Percentiles rank a stretch among this genome's conserved stretches.
Evolutionary conservation across 768 basidiomycete genomes (phyloP).

Genomic region (Galerina marginata): DNA sequence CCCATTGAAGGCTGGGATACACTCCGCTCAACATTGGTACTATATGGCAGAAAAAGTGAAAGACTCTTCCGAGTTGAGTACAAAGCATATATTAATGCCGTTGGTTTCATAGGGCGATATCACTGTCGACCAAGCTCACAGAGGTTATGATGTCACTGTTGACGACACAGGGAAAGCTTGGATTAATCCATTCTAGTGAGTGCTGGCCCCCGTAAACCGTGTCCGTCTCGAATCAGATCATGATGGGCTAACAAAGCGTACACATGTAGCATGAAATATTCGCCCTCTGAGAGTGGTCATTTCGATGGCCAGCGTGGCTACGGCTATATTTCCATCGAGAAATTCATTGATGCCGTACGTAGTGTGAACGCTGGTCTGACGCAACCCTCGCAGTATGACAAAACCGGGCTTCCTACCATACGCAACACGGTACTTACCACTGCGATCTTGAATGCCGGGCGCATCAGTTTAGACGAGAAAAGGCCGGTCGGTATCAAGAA

Average conservation of each 20-base stretch:
- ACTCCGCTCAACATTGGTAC: conserved; percentile 92
- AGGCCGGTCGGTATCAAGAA: conserved; percentile 80
- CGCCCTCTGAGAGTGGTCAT: conserved; percentile 88
- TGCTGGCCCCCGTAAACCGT: conserved; percentile 23
- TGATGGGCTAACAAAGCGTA: conserved; percentile 10
- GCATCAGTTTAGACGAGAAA: conserved; percentile 90
- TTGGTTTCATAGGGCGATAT: conserved; percentile 75
- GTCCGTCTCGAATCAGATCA: not conserved
- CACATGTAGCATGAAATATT: conserved; percentile 84
- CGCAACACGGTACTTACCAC: conserved; percentile 87
- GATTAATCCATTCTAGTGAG: conserved; percentile 93
- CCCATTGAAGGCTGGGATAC: conserved; percentile 86
- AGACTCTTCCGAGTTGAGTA: not conserved
- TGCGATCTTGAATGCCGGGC: conserved; percentile 88
- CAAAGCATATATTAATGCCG: not conserved
- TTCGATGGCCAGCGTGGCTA: conserved; percentile 96
- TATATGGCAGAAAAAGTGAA: conserved; percentile 91
- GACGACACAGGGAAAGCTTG: conserved; percentile 85
- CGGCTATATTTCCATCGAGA: conserved; percentile 90
- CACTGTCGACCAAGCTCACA: conserved; percentile 90
- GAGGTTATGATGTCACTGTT: conserved; percentile 88
- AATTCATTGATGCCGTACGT: conserved; percentile 85
- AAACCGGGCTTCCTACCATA: conserved; percentile 84
- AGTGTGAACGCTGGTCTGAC: conserved; percentile 75
- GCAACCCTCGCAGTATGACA: conserved; percentile 76